These are phyloP conservation scores for Filobasidium wieringae DNA, from an alignment of 768 basidiomycete genomes.

Conservation along the genomic window DNA sequence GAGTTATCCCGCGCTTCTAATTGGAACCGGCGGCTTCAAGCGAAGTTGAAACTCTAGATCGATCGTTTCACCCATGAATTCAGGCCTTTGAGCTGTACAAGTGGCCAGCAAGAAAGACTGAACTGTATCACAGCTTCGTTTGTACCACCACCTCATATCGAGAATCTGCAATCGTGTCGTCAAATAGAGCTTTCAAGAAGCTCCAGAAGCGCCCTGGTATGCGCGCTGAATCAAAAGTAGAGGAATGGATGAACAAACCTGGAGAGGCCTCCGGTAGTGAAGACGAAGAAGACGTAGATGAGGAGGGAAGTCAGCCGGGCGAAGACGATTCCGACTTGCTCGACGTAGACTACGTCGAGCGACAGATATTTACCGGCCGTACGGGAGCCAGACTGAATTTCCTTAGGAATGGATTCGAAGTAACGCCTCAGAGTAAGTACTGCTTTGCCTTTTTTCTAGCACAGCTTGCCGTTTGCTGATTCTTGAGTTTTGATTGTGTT, in stretches of 20 bases:
- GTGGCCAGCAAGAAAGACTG: too few species aligned
- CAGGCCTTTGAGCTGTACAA: too few species aligned
- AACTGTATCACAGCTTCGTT: too few species aligned
- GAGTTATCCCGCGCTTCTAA: too few species aligned
- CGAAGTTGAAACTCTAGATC: too few species aligned
- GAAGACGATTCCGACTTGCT: neutral
- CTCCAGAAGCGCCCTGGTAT: neutral
- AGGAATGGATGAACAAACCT: conserved; percentile 3
- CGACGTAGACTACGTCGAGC: neutral
- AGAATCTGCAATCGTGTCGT: neutral
- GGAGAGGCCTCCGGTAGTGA: neutral
- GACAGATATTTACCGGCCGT: neutral
- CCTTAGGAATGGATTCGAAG: conserved; percentile 1
- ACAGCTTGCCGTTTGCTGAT: neutral
- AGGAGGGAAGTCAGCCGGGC: neutral
- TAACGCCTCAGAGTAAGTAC: neutral
- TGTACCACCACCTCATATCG: too few species aligned
- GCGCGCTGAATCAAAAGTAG: conserved; percentile 2
- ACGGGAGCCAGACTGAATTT: conserved; percentile 3
- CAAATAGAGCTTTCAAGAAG: neutral
- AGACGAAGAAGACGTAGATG: neutral
- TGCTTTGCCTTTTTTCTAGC: neutral
- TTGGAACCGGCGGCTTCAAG: too few species aligned
- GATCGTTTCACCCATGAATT: too few species aligned
- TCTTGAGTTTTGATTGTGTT: too few species aligned